phyloP scores from a whole-genome alignment of 805 yeast species.

The Metschnikowia matae region DNA sequence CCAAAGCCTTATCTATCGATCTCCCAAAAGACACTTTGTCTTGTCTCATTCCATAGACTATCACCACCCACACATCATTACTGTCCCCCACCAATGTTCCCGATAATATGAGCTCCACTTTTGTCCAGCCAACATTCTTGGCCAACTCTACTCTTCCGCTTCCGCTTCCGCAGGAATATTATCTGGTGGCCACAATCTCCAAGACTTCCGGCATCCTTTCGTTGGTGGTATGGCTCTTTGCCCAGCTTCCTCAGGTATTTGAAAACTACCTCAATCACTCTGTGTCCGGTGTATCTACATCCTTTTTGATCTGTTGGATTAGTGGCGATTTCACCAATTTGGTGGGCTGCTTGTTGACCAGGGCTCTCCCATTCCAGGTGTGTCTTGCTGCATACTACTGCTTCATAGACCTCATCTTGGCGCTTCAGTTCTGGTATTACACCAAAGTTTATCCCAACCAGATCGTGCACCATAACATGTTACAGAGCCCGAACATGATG shows the following conservation, averaged over 20 bases:
- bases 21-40: neutral
- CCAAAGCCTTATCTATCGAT: neutral
- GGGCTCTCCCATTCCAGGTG: conserved; percentile 78
- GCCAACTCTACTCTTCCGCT: conserved; percentile 7
- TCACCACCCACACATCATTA: neutral
- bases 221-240: conserved; percentile 25
- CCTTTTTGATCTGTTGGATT: conserved; percentile 34
- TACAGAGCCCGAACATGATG: conserved; percentile 37
- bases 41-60: neutral
- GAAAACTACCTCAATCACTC: conserved; percentile 30
- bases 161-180: conserved; percentile 13
- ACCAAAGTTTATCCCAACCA: conserved; percentile 22
- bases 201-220: conserved; percentile 20
- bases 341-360: conserved; percentile 69
- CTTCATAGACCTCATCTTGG: conserved; percentile 17
- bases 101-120: conserved; percentile 4
- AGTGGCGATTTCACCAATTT: conserved; percentile 45
- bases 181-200: conserved; percentile 10
- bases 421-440: conserved; percentile 20
- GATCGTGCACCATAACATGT: conserved; percentile 37
- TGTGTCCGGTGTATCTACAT: conserved; percentile 32
- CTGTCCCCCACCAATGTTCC: conserved; percentile 1
- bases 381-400: conserved; percentile 70
- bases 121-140: conserved; percentile 2
- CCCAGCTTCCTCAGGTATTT: conserved; percentile 28